Evolutionary conservation across 176 grass and related monocot species (phyloP), one percentile per base, ranked within the genome.

Genomic region (Elymus sibiricus): DNA sequence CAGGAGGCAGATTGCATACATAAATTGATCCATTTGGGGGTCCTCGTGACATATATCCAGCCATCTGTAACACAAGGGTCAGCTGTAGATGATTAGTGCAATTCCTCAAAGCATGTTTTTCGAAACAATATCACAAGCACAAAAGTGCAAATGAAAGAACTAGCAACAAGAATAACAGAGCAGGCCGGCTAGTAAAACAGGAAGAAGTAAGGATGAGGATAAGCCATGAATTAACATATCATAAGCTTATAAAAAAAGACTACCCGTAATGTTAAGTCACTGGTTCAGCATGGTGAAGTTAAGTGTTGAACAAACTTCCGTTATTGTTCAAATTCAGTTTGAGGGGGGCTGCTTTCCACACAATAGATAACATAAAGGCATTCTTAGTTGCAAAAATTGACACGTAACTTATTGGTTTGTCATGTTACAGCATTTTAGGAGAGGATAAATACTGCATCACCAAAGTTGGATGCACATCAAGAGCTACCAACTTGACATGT

Each of bases 1-100:
- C 97, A 78, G 88, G 81, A 80, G 97, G 97, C 64, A 98, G 86
- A 42, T 98, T 96, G 85, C 88, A 98, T 24, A 96, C 94, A 74
- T 98, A 98, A n/a, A 98, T 83, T 43, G 87, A 89, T 60, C 93
- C 90, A 86, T 98, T 95, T 17, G 63, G 61, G 19, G 91, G 80
- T 38, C 87, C 90, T 83, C 81, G 82, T 46, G 90, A 84, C 63
- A 81, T 81, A 70, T 90, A 90, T 72, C 77, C 79, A 66, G 94
- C 79, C 94, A 97, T 94, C 86, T 93, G 58, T 65, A 76, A 70
- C 21, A 84, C 65, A 75, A 22, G 62, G 9, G 4, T 1, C 2
- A 67, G 73, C 25, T 43, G 64, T 1, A 66, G 26, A 47, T 64
- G 35, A 86, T 35, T 53, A 73, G 5, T 68, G 40, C 0, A 5